Base-by-base conservation (phyloP, 164 flowering plant genomes). In the Litsea cubeba region DNA sequence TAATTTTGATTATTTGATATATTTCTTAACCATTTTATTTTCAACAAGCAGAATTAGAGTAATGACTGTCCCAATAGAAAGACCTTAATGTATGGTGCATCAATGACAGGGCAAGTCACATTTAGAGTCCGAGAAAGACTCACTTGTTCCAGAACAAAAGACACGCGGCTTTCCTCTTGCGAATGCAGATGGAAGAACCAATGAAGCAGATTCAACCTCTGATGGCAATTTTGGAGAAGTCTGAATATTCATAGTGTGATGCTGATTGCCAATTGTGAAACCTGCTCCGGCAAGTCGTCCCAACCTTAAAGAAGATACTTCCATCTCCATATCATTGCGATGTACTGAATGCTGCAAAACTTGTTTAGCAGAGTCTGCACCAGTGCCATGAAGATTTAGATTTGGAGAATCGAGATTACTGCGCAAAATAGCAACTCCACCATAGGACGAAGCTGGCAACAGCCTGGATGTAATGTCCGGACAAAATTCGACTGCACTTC, bases 91-190 rank as follows among this genome's bases (percentile, higher is more conserved):
- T 20, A n/a, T 32, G 20, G 22, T 72, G 10, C 50, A 26, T 35
- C 51, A 10, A 18, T 30, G 15, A 17, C 2, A 2, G 1, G 65
- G 11, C 32, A 35, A 26, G 60, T 54, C 60, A 54, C 17, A 54
- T 54, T 54, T 15, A 20, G 60, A 15, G 60, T 54, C 60, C 3
- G 60, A 40, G 35, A 3, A 68, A 68, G 71, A 40, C 91, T 84
- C 74, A 90, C 94, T 74, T 78, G 79, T 78, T 71, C 77, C 81
- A 73, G 76, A 76, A 83, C 91, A 90, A 66, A 82, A 84, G 25
- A 88, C 94, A 74, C 84, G 91, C 32, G 84, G 85, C 66, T 71
- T 75, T 58, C 79, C 80, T 63, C 76, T 79, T 17, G 73, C 20
- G 71, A 74, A 76, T 71, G 77, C 12, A 68, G 84, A 65, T 75